phyloP scores from a whole-genome alignment of 2,329 filamentous ascomycete genomes.

The Arthrobotrys conoides region DNA sequence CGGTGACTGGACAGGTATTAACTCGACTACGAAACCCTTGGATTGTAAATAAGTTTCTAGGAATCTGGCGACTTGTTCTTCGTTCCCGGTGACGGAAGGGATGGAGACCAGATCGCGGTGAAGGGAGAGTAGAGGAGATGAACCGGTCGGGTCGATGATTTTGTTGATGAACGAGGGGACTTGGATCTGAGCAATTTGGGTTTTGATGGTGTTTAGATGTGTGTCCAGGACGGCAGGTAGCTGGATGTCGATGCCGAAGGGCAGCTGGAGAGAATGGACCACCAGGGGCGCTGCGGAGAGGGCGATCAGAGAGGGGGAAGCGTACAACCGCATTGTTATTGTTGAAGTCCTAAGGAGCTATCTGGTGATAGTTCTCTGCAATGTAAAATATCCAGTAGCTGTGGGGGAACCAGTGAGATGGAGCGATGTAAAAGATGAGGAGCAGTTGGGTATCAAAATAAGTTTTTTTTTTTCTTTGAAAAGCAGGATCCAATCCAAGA shows the following conservation, averaged over 20 bases:
- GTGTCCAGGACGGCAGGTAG: conserved; percentile 36
- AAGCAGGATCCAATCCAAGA: conserved; percentile 33
- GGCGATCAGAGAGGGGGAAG: conserved; percentile 51
- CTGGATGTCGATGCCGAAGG: conserved; percentile 48
- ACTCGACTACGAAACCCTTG: conserved; percentile 75
- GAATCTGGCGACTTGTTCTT: conserved; percentile 78
- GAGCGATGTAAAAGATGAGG: background rate
- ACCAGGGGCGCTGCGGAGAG: conserved; percentile 51
- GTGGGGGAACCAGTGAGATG: background rate
- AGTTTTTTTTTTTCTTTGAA: background rate
- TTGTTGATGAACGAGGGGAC: conserved; percentile 55
- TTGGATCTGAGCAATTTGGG: conserved; percentile 43
- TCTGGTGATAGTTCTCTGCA: background rate
- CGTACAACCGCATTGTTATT: conserved; percentile 45
- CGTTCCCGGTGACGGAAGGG: conserved; percentile 79
- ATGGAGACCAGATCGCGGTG: conserved; percentile 82
- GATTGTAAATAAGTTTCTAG: conserved; percentile 76
- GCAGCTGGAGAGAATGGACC: conserved; percentile 52
- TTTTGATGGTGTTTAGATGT: conserved; percentile 44
- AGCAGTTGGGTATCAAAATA: background rate
- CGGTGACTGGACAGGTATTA: conserved; percentile 69
- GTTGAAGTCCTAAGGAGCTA: background rate
- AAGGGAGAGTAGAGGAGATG: conserved; percentile 74
- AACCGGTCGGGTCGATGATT: conserved; percentile 57
- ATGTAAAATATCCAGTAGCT: background rate